Evolutionary conservation across 1,284 basidiomycete species (phyloP), one percentile per base, ranked within the genome.

Genomic region (Ganoderma lucidum): DNA sequence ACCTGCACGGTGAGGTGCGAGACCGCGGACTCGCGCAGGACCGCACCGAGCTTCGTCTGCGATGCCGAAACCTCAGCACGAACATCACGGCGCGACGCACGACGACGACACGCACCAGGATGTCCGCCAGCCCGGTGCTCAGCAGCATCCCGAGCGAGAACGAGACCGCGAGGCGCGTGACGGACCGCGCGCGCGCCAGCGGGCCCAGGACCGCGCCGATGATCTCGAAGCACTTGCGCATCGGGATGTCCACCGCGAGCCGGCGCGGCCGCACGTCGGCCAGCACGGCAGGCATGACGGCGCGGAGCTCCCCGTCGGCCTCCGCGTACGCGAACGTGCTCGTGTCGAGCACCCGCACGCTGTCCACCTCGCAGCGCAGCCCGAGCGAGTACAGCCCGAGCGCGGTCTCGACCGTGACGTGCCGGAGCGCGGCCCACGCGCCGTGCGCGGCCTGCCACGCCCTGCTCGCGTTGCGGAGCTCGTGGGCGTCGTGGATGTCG

Each of bases 221-320:
- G n/a, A 35, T 59, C 56, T 59, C 56, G 56, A 39, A 35, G 56
- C 56, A 56, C 53, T 56, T 56, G 14, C 53, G 53, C 53, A 56
- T 39, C 8, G 56, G 56, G 0, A 59, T 59, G 19, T 59, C 56
- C 6, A 59, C 56, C 56, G 35, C 56, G 19, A 59, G 35, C 19
- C 35, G 9, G 19, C 56, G 56, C 56, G 56, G 56, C 10, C 56
- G 35, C 35, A 59, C 56, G 35, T 59, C 56, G 19, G 56, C 56
- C 8, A 59, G 56, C 15, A 59, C 56, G 56, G 56, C 56, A 6
- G 56, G 56, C 56, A 59, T n/a, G 35, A 59, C 35, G 10, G 35
- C 56, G 56, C 10, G 5, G 56, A 59, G 56, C 56, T 59, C 56
- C n/a, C 35, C 35, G 12, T 59, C 56, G 17, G 56, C 19, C 8